Conservation (phyloP, 164 flowering plant genomes). For the Vitis riparia region DNA sequence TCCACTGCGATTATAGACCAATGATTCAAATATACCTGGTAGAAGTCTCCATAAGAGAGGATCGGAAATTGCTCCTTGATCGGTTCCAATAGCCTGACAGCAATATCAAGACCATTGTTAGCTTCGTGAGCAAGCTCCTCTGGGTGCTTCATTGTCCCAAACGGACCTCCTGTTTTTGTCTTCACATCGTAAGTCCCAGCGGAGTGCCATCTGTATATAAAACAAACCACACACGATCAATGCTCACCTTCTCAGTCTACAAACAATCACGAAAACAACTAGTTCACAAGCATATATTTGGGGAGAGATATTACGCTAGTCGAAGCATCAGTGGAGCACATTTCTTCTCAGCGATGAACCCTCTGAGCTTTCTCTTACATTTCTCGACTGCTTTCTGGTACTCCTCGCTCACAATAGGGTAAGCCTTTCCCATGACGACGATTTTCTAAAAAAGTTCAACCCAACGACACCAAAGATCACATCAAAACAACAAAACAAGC, state of each 20-base stretch:
- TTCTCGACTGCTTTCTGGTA: constrained; percentile 46
- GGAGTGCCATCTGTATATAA: constrained; percentile 73
- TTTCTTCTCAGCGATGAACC: constrained; percentile 48
- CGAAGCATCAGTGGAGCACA: constrained; percentile 54
- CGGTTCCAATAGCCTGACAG: constrained; percentile 73
- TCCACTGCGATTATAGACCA: neutral
- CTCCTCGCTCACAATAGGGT: constrained; percentile 49
- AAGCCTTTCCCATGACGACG: constrained; percentile 36
- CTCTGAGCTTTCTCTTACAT: constrained; percentile 53
- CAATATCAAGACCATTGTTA: constrained; percentile 84
- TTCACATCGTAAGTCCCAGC: constrained; percentile 86
- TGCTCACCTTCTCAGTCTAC: neutral
- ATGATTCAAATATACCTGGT: constrained; percentile 50
- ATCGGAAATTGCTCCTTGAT: constrained; percentile 74
- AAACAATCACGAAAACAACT: neutral
- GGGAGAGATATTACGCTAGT: constrained; percentile 25
- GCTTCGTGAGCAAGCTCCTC: constrained; percentile 72
- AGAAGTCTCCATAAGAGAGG: constrained; percentile 71
- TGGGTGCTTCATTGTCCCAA: constrained; percentile 75
- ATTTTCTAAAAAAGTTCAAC: neutral
- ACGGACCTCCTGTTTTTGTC: constrained; percentile 87
- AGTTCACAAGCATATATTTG: neutral
- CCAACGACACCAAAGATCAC: neutral
- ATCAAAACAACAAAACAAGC: too few relatives aligned
- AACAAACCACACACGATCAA: neutral